Conservation (phyloP, 2,329 filamentous ascomycete genomes). For the Stromatinia cepivora region DNA sequence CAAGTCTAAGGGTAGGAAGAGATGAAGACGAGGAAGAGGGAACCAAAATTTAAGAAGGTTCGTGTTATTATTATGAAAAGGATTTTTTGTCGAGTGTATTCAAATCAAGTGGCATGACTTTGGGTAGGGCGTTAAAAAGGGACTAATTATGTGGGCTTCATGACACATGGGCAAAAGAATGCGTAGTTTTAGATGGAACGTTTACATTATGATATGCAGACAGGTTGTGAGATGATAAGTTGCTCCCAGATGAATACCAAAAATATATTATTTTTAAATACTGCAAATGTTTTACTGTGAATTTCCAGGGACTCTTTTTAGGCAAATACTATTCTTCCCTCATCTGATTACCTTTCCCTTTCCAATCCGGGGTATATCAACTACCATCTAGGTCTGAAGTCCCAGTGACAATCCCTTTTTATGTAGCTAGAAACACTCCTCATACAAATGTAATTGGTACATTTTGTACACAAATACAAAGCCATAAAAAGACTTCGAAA, state of each 20-base stretch:
- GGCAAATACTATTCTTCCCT: background rate
- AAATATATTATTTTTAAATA: background rate
- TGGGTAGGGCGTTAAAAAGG: conserved; percentile 15
- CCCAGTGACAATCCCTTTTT: background rate
- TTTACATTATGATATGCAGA: conserved; percentile 13
- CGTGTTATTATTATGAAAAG: conserved; percentile 19
- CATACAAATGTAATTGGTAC: background rate
- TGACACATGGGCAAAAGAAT: conserved; percentile 4
- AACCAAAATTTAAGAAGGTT: background rate
- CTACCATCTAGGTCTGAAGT: background rate
- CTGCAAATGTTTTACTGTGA: too few species aligned
- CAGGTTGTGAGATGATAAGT: background rate
- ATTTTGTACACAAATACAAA: background rate
- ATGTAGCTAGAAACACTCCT: background rate
- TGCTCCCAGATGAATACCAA: background rate
- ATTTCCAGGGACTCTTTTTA: background rate
- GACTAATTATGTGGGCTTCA: background rate
- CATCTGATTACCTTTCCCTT: background rate
- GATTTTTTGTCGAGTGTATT: conserved; percentile 8
- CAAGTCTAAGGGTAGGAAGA: conserved; percentile 57
- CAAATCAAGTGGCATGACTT: conserved; percentile 14
- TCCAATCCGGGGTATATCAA: background rate
- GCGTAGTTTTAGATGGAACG: conserved; percentile 11
- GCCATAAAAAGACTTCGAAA: background rate
- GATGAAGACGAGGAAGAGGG: conserved; percentile 34